These are phyloP conservation scores for Claviceps fusiformis DNA, from an alignment of 2,329 filamentous ascomycete species.

Conservation along the genomic window DNA sequence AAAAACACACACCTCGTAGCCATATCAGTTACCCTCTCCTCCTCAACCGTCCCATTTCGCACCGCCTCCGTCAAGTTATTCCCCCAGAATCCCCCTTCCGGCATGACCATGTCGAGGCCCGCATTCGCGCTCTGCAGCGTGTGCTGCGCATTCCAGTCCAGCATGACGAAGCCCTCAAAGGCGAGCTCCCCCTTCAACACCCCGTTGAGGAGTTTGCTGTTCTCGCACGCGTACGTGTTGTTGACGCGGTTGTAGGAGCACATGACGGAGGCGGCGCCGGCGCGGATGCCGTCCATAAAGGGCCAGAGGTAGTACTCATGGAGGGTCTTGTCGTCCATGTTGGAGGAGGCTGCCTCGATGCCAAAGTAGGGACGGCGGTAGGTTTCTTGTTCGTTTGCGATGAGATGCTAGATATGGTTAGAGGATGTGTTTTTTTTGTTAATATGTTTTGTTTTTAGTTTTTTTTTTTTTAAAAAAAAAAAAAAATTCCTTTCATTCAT, in stretches of 20 bases:
- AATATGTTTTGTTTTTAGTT: no score
- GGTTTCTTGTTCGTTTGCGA: constrained; percentile 49
- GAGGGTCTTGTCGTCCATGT: constrained; percentile 51
- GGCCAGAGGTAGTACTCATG: constrained; percentile 56
- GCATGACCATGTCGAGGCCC: constrained; percentile 61
- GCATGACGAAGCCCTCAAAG: constrained; percentile 56
- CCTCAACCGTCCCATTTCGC: constrained; percentile 60
- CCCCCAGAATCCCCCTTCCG: constrained; percentile 41
- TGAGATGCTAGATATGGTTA: constrained; percentile 32
- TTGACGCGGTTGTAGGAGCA: constrained; percentile 62
- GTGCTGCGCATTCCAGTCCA: constrained; percentile 58
- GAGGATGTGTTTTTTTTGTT: no score
- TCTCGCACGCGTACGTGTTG: constrained; percentile 61
- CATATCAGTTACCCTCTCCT: constrained; percentile 66
- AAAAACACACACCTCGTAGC: constrained; percentile 45
- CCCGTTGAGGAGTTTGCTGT: constrained; percentile 54
- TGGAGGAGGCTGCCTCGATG: constrained; percentile 42
- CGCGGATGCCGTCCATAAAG: constrained; percentile 46
- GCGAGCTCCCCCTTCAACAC: constrained; percentile 49
- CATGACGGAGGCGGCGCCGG: constrained; percentile 47
- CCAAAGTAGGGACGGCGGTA: constrained; percentile 26
- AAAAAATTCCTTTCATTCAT: no score
- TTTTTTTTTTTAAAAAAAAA: no score
- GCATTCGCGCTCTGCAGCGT: constrained; percentile 39
- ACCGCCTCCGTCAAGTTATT: constrained; percentile 59